These are phyloP conservation scores for Leccinum subrobustum DNA, from an alignment of 1,284 basidiomycete species.

Conservation along the genomic window DNA sequence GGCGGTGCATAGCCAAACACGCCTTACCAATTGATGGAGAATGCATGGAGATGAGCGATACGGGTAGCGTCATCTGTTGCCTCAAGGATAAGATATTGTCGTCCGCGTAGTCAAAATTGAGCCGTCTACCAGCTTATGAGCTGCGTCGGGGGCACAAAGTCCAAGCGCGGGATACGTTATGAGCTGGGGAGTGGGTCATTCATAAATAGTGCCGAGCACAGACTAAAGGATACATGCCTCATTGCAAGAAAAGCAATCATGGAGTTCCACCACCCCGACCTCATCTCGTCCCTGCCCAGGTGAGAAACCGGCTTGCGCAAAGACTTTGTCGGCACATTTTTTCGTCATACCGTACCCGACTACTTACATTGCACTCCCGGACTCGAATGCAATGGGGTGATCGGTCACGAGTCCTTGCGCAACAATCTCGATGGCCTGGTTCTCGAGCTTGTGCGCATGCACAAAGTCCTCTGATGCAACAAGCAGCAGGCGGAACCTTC, in stretches of 20 bases:
- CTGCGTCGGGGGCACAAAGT: slow-evolving; percentile 65
- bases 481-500: slow-evolving; percentile 72
- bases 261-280: slow-evolving; percentile 83
- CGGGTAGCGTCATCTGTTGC: slow-evolving; percentile 63
- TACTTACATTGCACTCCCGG: slow-evolving; percentile 69
- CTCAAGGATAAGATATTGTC: slow-evolving; percentile 68
- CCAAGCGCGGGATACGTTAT: slow-evolving; percentile 85
- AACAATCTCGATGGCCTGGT: slow-evolving; percentile 84
- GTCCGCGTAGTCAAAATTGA: slow-evolving; percentile 77
- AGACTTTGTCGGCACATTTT: slow-evolving; percentile 68
- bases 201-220: not conserved
- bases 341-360: slow-evolving; percentile 77
- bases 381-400: slow-evolving; percentile 59
- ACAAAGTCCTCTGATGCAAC: slow-evolving; percentile 84
- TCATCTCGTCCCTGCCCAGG: slow-evolving; percentile 66
- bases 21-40: slow-evolving; percentile 31
- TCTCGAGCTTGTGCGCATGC: slow-evolving; percentile 70
- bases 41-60: slow-evolving; percentile 45
- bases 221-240: slow-evolving; percentile 45
- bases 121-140: slow-evolving; percentile 73
- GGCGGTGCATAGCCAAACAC: slow-evolving; percentile 34
- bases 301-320: slow-evolving; percentile 67
- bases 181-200: slow-evolving; percentile 44
- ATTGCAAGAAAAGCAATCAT: slow-evolving; percentile 83
- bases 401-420: slow-evolving; percentile 68